phyloP scores from a whole-genome alignment of 768 basidiomycete species.

The Leccinum subgranulosum region DNA sequence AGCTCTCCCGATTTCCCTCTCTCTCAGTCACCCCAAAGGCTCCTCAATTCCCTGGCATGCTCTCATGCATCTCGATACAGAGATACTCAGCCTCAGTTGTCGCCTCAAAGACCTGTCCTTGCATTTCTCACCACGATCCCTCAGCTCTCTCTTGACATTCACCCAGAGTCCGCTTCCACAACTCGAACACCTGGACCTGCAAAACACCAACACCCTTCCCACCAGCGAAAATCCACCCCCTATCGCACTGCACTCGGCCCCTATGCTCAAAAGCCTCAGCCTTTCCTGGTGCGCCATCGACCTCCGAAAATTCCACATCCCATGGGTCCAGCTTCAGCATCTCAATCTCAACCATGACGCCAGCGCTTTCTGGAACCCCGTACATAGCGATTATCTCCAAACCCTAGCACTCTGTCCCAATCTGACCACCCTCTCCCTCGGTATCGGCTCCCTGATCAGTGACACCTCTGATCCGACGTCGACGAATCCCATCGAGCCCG shows the following conservation, averaged over 20 bases:
- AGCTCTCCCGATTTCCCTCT: slow-evolving; percentile 26
- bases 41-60: slow-evolving; percentile 24
- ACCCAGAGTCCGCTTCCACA: slow-evolving; percentile 23
- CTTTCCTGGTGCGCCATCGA: slow-evolving; percentile 30
- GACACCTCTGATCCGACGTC: slow-evolving; percentile 11
- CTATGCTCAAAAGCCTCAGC: slow-evolving; percentile 25
- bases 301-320: slow-evolving; percentile 24
- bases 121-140: slow-evolving; percentile 23
- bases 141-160: slow-evolving; percentile 27
- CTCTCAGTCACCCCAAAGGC: slow-evolving; percentile 21
- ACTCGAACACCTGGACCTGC: slow-evolving; percentile 25
- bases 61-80: slow-evolving; percentile 29
- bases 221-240: slow-evolving; percentile 24
- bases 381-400: slow-evolving; percentile 28
- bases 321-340: slow-evolving; percentile 28
- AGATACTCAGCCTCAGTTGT: slow-evolving; percentile 23
- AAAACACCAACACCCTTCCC: slow-evolving; percentile 25
- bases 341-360: slow-evolving; percentile 29
- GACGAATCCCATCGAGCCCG: slow-evolving; percentile 7
- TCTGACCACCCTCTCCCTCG: slow-evolving; percentile 26
- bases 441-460: slow-evolving; percentile 19
- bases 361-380: slow-evolving; percentile 27
- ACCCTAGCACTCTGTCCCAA: slow-evolving; percentile 25
- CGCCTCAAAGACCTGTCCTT: slow-evolving; percentile 21
- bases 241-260: slow-evolving; percentile 23